phyloP scores from a whole-genome alignment of 2,329 filamentous ascomycete genomes.

The Fusarium annulatum region DNA sequence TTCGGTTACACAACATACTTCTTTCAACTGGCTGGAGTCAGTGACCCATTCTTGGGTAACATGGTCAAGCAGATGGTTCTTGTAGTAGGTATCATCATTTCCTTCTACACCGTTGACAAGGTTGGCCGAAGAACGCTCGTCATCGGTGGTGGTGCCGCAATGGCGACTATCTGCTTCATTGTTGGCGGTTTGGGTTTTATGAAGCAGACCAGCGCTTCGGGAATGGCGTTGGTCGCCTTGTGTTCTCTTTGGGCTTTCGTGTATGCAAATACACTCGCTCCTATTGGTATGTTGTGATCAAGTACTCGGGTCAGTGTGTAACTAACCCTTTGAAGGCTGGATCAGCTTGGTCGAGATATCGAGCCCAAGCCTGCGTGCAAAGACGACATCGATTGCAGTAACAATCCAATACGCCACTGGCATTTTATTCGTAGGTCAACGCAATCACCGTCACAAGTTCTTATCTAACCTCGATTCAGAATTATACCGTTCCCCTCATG shows the following conservation, averaged over 20 bases:
- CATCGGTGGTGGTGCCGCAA: not conserved
- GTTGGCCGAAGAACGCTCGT: not conserved
- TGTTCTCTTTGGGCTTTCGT: not conserved
- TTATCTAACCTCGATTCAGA: not conserved
- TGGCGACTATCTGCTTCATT: not conserved
- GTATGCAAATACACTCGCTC: not conserved
- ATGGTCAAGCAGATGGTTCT: not conserved
- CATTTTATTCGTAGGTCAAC: not conserved
- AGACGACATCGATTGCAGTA: not conserved
- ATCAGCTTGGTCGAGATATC: not conserved
- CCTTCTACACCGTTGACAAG: not conserved
- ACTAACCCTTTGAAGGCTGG: not conserved
- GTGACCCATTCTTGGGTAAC: not conserved
- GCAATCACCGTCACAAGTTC: too few relatives aligned
- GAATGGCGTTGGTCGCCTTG: not conserved
- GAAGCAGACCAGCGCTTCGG: not conserved
- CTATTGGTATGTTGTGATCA: not conserved
- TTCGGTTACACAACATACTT: not conserved
- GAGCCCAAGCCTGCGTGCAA: not conserved
- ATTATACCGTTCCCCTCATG: not conserved
- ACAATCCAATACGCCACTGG: not conserved
- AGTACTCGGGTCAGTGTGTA: accelerated
- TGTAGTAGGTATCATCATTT: not conserved
- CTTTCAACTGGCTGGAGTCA: not conserved
- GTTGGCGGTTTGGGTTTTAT: not conserved